Evolutionary conservation across 176 grass and related monocot genomes (phyloP), one percentile per base, ranked within the genome.

Genomic region (Eragrostis nindensis): DNA sequence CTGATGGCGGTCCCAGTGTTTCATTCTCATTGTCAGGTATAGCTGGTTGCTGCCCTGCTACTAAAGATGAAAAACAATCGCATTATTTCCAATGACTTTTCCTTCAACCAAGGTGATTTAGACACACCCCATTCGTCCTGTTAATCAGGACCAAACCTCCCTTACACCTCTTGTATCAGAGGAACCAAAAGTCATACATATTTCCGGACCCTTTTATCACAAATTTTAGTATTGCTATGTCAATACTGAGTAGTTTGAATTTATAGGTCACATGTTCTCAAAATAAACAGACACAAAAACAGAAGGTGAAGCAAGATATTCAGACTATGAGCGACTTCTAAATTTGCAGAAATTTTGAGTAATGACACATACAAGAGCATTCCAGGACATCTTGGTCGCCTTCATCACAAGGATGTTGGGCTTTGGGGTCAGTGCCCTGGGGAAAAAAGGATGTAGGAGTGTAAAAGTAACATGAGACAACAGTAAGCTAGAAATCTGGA

Each of bases 1-100:
- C 86, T 68, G 95, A 98, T 60, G 92, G 95, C 6, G 57, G 83
- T 62, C 25, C 49, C 8, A 73, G 26, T 40, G 29, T 71, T 57
- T 86, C 72, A 75, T 44, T 77, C 50, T 88, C 71, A 18, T 83
- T 69, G 68, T 42, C 39, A 54, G 45, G 22, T 45, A 73, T 67
- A 90, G 74, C 45, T 56, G 73, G 75, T 86, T 76, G 61, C 49
- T 57, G 40, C 73, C 74, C 86, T 83, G 68, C 65, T 83, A 68
- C 16, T 71, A 54, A 75, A 82, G 26, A 70, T 74, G 26, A 62
- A 90, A 76, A 62, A 19, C 8, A 25, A 61, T 50, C 57, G 26
- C 67, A 59, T 77, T 82, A 87, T 69, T 73, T 63, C 43, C 24
- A 44, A 73, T 8, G 10, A 21, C 10, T 66, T 41, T 66, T 38